phyloP scores from a whole-genome alignment of 352 stramenopile species.

The Globisporangium parvum region DNA sequence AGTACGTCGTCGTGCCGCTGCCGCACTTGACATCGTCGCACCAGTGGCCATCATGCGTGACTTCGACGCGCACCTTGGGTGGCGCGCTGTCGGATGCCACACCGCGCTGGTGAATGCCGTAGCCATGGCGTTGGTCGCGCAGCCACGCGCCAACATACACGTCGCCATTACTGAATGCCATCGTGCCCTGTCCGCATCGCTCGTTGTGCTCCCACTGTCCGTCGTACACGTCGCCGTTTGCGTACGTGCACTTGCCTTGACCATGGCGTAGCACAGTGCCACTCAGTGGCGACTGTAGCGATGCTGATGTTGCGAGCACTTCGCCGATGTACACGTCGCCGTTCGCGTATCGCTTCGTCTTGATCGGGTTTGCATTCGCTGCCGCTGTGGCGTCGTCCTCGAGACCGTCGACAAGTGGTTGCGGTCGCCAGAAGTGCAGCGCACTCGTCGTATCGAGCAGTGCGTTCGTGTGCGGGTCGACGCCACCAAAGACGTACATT shows the following conservation, averaged over 20 bases:
- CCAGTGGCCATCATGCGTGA: conserved; percentile 79
- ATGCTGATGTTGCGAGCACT: conserved; percentile 18
- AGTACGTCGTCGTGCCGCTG: conserved; percentile 53
- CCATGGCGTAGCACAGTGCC: conserved; percentile 29
- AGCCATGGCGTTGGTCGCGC: conserved; percentile 38
- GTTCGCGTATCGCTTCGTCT: conserved; percentile 42
- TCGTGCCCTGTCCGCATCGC: conserved; percentile 41
- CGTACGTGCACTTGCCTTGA: conserved; percentile 56
- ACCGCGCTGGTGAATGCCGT: conserved; percentile 36
- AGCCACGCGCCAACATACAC: conserved; percentile 51
- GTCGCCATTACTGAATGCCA: conserved; percentile 42
- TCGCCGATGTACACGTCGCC: conserved; percentile 70
- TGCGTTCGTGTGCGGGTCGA: conserved; percentile 17
- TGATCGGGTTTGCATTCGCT: conserved; percentile 27
- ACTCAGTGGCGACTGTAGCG: conserved; percentile 8
- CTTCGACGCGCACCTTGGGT: conserved; percentile 10
- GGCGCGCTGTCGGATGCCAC: neutral
- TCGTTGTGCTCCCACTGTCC: conserved; percentile 54
- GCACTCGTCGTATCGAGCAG: conserved; percentile 34
- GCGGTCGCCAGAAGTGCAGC: conserved; percentile 59
- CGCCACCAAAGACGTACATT: conserved; percentile 57
- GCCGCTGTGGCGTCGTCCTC: conserved; percentile 26
- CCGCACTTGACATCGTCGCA: conserved; percentile 43
- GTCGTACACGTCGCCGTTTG: conserved; percentile 55
- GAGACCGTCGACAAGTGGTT: conserved; percentile 21